Evolutionary conservation across 2,329 filamentous ascomycete species (phyloP).

Genomic region (Aspergillus neoniger): DNA sequence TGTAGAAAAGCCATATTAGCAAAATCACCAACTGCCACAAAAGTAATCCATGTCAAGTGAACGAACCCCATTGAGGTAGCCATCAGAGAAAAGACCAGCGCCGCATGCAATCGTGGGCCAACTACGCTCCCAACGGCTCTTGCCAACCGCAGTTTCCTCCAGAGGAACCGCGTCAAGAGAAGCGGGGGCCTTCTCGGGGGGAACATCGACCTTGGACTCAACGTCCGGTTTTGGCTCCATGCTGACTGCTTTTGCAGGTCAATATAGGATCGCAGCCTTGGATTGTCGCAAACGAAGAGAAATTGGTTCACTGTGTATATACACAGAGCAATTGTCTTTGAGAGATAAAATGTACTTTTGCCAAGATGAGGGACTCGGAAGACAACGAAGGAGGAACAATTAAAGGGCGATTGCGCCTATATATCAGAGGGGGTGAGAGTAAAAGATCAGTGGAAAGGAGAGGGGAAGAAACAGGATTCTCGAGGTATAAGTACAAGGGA

Average conservation of each 20-base stretch:
- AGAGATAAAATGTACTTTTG: too few species aligned
- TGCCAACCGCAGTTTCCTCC: constrained; percentile 19
- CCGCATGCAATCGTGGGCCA: constrained; percentile 85
- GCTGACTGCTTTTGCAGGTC: background rate
- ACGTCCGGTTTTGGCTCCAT: background rate
- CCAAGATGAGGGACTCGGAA: too few species aligned
- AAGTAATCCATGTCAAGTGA: background rate
- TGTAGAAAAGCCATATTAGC: constrained; percentile 17
- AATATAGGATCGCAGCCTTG: background rate
- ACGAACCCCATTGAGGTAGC: constrained; percentile 82
- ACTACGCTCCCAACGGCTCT: constrained; percentile 55
- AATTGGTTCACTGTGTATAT: background rate
- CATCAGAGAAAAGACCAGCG: constrained; percentile 86
- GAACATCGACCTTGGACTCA: background rate
- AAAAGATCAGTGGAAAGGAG: background rate
- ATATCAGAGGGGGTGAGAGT: background rate
- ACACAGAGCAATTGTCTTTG: too few species aligned
- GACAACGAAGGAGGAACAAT: too few species aligned
- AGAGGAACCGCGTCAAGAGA: constrained; percentile 11
- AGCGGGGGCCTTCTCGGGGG: constrained; percentile 8
- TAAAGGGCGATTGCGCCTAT: too few species aligned
- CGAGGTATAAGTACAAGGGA: background rate
- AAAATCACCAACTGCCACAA: background rate
- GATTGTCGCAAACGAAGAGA: background rate
- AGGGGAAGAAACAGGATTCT: background rate